These are phyloP conservation scores for Aethionema arabicum DNA, from an alignment of 345 rosid genomes.

Conservation along the genomic window DNA sequence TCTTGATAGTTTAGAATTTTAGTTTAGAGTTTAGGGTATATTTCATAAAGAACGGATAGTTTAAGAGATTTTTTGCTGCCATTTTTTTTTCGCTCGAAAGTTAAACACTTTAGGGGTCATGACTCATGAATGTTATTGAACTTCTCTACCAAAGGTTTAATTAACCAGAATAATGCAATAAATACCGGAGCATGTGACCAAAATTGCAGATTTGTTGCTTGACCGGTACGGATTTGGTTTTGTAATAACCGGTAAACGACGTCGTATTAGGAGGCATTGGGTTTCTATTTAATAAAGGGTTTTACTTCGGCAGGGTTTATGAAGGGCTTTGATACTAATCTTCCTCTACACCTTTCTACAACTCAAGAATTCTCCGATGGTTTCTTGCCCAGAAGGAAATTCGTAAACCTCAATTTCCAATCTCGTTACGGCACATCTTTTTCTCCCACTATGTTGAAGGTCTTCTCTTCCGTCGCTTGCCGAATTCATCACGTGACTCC, in stretches of 20 bases:
- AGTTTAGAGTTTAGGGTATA: too few species aligned
- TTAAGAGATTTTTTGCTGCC: too few species aligned
- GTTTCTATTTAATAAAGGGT: slow-evolving; percentile 17
- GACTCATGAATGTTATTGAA: too few species aligned
- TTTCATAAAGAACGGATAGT: too few species aligned
- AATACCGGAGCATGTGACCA: too few species aligned
- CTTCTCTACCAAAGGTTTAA: too few species aligned
- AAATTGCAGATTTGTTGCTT: too few species aligned
- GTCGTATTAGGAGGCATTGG: fast-evolving
- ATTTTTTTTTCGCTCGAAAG: too few species aligned
- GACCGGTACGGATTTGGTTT: neutral
- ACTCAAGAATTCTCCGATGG: slow-evolving; percentile 31
- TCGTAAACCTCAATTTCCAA: slow-evolving; percentile 4
- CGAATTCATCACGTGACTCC: slow-evolving; percentile 40
- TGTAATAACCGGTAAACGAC: neutral
- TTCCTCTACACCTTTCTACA: slow-evolving; percentile 28
- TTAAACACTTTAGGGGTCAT: too few species aligned
- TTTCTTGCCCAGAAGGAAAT: slow-evolving; percentile 31
- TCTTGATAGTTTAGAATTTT: too few species aligned
- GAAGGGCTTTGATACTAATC: slow-evolving; percentile 46
- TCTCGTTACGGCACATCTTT: slow-evolving; percentile 14
- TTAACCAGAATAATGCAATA: too few species aligned
- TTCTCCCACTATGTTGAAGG: slow-evolving; percentile 56
- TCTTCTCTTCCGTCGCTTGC: slow-evolving; percentile 49
- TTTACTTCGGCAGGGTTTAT: slow-evolving; percentile 50